A percentile compares a stretch with the other conserved stretches of the same genome.
These are phyloP conservation scores for Pestalotiopsis sp. DNA, from an alignment of 2,329 filamentous ascomycete species.

Conservation along the genomic window DNA sequence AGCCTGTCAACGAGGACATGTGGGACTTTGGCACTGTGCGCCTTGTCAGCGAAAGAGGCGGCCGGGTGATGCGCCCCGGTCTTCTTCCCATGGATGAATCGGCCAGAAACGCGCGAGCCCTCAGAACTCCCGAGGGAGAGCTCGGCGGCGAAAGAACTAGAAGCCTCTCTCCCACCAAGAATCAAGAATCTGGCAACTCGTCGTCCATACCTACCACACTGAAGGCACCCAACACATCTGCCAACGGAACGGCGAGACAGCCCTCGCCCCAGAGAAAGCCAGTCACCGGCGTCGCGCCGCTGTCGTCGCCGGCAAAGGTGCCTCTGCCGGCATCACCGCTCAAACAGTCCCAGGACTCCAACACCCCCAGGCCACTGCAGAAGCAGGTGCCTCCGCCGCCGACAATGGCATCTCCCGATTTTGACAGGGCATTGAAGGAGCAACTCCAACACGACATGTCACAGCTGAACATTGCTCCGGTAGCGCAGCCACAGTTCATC, in stretches of 20 bases:
- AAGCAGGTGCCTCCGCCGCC: slow-evolving; percentile 50
- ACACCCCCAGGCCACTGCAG: slow-evolving; percentile 48
- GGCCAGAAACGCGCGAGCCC: slow-evolving; percentile 73
- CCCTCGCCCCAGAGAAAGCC: slow-evolving; percentile 62
- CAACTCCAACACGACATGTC: slow-evolving; percentile 66
- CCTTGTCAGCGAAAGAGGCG: slow-evolving; percentile 69
- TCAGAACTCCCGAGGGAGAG: slow-evolving; percentile 53
- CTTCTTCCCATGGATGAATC: slow-evolving; percentile 77
- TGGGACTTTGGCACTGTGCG: slow-evolving; percentile 99
- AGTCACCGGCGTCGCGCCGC: slow-evolving; percentile 36
- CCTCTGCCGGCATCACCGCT: slow-evolving; percentile 62
- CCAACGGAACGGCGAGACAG: slow-evolving; percentile 53
- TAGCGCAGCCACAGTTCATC: slow-evolving; percentile 21
- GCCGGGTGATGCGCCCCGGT: slow-evolving; percentile 56
- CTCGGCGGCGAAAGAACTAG: slow-evolving; percentile 52
- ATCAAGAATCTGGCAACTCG: slow-evolving; percentile 43
- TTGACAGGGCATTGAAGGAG: slow-evolving; percentile 61
- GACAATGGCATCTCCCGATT: slow-evolving; percentile 56
- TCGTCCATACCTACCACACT: slow-evolving; percentile 53
- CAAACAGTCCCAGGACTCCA: slow-evolving; percentile 42
- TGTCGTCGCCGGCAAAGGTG: slow-evolving; percentile 58
- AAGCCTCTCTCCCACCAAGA: slow-evolving; percentile 54
- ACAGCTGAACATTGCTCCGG: slow-evolving; percentile 51
- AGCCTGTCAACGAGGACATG: slow-evolving; percentile 74
- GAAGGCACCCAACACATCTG: slow-evolving; percentile 46